These are phyloP conservation scores for Pythium volutum DNA, from an alignment of 352 stramenopile species.

Conservation along the genomic window DNA sequence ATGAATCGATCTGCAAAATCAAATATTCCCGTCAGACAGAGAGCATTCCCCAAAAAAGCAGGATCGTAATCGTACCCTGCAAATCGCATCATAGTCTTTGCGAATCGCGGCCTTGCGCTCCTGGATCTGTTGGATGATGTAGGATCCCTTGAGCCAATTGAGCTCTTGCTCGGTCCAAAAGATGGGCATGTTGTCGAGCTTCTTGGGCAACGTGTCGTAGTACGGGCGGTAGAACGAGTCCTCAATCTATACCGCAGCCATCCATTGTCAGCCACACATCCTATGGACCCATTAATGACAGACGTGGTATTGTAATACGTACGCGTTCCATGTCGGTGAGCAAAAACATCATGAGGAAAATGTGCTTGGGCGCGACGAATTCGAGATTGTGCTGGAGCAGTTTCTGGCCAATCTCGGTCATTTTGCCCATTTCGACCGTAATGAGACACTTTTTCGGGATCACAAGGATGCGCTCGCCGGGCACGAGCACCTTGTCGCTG, in stretches of 20 bases:
- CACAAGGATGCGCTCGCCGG: constrained; percentile 87
- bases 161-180: constrained; percentile 98
- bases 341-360: constrained; percentile 99
- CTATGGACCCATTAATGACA: not conserved
- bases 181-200: constrained; percentile 97
- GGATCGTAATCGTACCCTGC: constrained; percentile 52
- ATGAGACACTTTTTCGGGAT: constrained; percentile 96
- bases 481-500: constrained; percentile 80
- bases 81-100: constrained; percentile 97
- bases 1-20: constrained; percentile 71
- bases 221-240: constrained; percentile 92
- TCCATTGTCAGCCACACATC: not conserved
- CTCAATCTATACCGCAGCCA: constrained; percentile 39
- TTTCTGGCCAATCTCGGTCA: constrained; percentile 92
- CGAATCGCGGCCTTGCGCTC: constrained; percentile 95
- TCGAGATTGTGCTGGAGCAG: constrained; percentile 92
- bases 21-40: too few species aligned
- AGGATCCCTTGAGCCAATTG: constrained; percentile 88
- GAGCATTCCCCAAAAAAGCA: too few species aligned
- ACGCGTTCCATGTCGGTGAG: constrained; percentile 94
- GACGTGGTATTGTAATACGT: constrained; percentile 9
- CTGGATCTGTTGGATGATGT: constrained; percentile 93
- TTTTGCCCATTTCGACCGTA: constrained; percentile 99
- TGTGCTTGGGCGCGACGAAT: constrained; percentile 98
- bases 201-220: constrained; percentile 96